phyloP scores from a whole-genome alignment of 2,329 filamentous ascomycete genomes.

The Stagonosporopsis rhizophila region DNA sequence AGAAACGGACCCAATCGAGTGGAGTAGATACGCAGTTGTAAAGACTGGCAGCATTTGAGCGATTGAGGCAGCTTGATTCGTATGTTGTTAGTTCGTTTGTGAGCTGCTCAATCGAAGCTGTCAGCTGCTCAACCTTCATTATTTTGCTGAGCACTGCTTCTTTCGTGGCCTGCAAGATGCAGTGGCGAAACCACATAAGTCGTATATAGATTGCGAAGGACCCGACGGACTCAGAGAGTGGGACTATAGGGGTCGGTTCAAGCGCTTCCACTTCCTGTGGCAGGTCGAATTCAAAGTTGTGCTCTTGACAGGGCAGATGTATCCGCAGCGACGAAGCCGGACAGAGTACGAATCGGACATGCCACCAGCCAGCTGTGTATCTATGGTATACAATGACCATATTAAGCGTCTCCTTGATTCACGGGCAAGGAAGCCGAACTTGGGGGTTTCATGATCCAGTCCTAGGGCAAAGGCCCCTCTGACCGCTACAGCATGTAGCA shows the following conservation, averaged over 20 bases:
- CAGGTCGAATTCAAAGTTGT: neutral
- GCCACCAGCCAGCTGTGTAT: neutral
- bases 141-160: neutral
- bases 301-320: neutral
- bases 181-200: neutral
- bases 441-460: neutral
- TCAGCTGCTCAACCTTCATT: neutral
- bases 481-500: neutral
- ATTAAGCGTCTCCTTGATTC: neutral
- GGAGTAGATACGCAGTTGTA: neutral
- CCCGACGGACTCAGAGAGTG: neutral
- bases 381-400: neutral
- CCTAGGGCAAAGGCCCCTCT: neutral
- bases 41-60: neutral
- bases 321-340: neutral
- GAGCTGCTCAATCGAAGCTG: neutral
- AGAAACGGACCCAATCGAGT: neutral
- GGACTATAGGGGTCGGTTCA: neutral
- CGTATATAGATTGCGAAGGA: neutral
- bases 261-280: neutral
- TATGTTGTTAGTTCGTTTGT: neutral
- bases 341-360: neutral
- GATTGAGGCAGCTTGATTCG: neutral
- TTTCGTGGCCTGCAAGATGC: neutral
- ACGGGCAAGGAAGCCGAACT: neutral